A percentile compares a stretch with the other conserved stretches of the same genome.
Evolutionary conservation across 2,329 filamentous ascomycete genomes (phyloP).

Genomic region (Pestalotiopsis sp.): DNA sequence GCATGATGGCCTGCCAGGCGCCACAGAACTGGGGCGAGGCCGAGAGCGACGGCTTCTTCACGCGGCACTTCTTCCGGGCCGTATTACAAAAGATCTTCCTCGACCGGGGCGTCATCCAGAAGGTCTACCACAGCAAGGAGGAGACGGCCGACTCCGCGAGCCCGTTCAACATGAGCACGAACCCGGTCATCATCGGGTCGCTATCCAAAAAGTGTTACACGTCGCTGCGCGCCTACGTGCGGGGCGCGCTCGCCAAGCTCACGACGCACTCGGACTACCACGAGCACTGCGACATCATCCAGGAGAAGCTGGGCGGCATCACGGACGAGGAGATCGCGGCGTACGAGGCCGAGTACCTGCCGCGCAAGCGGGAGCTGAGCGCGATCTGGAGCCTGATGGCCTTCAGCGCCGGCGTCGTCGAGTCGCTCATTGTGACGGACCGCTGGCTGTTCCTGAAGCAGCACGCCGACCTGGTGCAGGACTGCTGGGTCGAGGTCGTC

Average conservation of each 20-base stretch:
- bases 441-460: constrained; percentile 86
- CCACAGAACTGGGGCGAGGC: constrained; percentile 85
- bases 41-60: constrained; percentile 89
- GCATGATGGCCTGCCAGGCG: constrained; percentile 98
- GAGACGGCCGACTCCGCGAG: constrained; percentile 29
- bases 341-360: constrained; percentile 69
- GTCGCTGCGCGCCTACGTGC: constrained; percentile 76
- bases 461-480: constrained; percentile 67
- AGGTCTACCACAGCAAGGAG: constrained; percentile 47
- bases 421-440: constrained; percentile 88
- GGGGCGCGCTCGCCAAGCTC: constrained; percentile 79
- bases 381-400: constrained; percentile 96
- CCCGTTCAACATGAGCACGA: constrained; percentile 62
- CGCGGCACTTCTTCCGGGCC: constrained; percentile 88
- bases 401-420: constrained; percentile 86
- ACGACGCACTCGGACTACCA: constrained; percentile 58
- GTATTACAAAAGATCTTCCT: constrained; percentile 91
- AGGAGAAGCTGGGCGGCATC: constrained; percentile 66
- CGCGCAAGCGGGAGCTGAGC: constrained; percentile 78
- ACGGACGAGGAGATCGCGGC: constrained; percentile 73
- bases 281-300: constrained; percentile 62
- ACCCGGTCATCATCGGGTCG: constrained; percentile 84
- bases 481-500: constrained; percentile 90
- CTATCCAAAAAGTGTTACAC: constrained; percentile 79
- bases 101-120: constrained; percentile 76